Base-by-base conservation (phyloP, 495 filamentous ascomycete genomes). In the Tuber borchii region DNA sequence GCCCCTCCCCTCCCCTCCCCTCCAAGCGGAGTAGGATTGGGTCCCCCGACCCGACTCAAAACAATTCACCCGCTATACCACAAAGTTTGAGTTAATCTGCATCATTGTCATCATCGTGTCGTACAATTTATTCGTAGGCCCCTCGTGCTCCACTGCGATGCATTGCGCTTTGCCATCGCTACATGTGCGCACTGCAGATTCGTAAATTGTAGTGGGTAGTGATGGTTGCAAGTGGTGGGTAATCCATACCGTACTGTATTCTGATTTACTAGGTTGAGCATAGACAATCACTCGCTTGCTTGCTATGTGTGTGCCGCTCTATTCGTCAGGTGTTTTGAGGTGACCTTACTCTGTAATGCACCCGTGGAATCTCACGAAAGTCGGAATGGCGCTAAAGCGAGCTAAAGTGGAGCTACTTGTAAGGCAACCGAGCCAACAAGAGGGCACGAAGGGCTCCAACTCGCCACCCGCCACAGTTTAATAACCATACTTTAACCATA, bases 131-230 rank as follows among this genome's bases (percentile, higher is more conserved):
- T 26, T 65, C 26, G 56, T 65, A 16, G 10, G 56, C n/a, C 31
- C n/a, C 56, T 65, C 56, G 56, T 65, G 56, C 56, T 56, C 56
- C 56, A 65, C 56, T 65, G 56, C 56, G 7, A 17, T 31, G 56
- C 56, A 65, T 65, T 65, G 56, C n/a, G 12, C 56, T 65, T 65
- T n/a, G 14, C 56, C 56, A 31, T 31, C 56, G 31, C 56, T 4
- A 65, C 56, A 65, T 31, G 56, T 16, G 56, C 56, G 10, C 56
- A 4, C 26, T 65, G 56, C 56, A 16, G 12, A 31, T 31, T 16
- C 12, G 3, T 14, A n/a, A 31, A 8, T 12, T 31, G 56, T 16
- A n/a, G 22, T 56, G 56, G 56, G 56, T 31, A n/a, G 51, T n/a
- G 56, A 31, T 65, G 14, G 12, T 65, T 65, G 56, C 56, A n/a